phyloP scores from a whole-genome alignment of 176 grass and related monocot genomes.

The Triticum turgidum region DNA sequence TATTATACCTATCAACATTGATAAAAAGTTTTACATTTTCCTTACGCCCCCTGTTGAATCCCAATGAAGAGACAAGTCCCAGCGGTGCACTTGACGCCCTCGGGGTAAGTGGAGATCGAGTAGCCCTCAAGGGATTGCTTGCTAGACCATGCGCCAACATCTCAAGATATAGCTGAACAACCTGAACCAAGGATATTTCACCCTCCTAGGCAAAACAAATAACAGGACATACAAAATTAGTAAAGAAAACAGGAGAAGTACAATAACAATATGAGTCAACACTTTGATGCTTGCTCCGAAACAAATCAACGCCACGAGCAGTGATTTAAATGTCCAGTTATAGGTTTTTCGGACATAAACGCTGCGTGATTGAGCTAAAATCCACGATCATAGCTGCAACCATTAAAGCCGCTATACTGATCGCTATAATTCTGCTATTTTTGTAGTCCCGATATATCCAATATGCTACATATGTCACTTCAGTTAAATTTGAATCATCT shows the following conservation, averaged over 20 bases:
- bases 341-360: background rate
- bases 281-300: background rate
- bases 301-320: background rate
- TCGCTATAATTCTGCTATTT: background rate
- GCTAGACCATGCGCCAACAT: slow-evolving; percentile 63
- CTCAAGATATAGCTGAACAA: slow-evolving; percentile 26
- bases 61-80: slow-evolving; percentile 49
- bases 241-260: slow-evolving; percentile 11
- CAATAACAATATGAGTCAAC: background rate
- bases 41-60: slow-evolving; percentile 24
- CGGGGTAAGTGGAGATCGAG: slow-evolving; percentile 15
- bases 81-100: slow-evolving; percentile 31
- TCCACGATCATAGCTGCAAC: background rate
- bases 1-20: slow-evolving; percentile 43
- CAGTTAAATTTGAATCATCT: background rate
- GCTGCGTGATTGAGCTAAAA: background rate
- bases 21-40: slow-evolving; percentile 40
- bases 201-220: slow-evolving; percentile 22
- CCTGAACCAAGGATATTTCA: background rate
- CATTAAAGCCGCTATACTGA: background rate
- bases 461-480: background rate
- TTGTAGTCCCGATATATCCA: background rate
- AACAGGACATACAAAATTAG: background rate
- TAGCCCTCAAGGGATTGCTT: slow-evolving; percentile 47
- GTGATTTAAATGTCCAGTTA: background rate